phyloP scores from a whole-genome alignment of 2,329 filamentous ascomycete genomes.

The Colletotrichum eleusines region DNA sequence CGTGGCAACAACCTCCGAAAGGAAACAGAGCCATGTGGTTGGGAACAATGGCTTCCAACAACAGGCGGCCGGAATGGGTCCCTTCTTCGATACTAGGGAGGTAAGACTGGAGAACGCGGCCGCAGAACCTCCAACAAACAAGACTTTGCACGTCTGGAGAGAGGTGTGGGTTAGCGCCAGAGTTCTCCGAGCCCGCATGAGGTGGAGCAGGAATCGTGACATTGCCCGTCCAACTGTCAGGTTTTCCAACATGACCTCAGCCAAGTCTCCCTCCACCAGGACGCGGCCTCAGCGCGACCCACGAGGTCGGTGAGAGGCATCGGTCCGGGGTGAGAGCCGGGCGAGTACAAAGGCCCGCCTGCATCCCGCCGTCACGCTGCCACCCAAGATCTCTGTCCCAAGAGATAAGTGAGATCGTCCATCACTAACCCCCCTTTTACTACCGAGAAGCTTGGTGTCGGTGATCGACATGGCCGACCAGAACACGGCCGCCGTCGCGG shows the following conservation, averaged over 20 bases:
- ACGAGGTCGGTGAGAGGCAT: conserved; percentile 12
- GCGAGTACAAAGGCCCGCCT: conserved; percentile 36
- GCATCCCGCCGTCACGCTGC: not conserved
- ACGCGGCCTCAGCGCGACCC: conserved; percentile 4
- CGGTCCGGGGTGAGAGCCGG: conserved; percentile 5
- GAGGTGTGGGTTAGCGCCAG: conserved; percentile 17
- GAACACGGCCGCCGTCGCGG: conserved; percentile 4
- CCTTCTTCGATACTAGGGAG: conserved; percentile 3
- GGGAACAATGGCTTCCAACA: not conserved
- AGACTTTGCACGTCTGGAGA: conserved; percentile 12
- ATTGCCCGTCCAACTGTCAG: not conserved
- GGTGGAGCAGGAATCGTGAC: not conserved
- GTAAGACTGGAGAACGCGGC: conserved; percentile 1
- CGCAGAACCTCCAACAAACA: conserved; percentile 21
- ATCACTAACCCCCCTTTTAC: not conserved
- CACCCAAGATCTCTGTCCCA: conserved; percentile 2
- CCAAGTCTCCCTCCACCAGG: conserved; percentile 32
- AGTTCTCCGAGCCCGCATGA: conserved; percentile 16
- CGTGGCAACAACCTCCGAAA: not conserved
- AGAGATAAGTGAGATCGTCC: not conserved
- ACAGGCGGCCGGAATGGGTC: conserved; percentile 2
- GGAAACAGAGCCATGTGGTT: not conserved
- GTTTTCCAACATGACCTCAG: conserved; percentile 34
- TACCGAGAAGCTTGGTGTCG: not conserved
- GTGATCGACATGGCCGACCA: conserved; percentile 15